A percentile compares a stretch with the other conserved stretches of the same genome.
These are phyloP conservation scores for Clarireedia monteithiana DNA, from an alignment of 2,329 filamentous ascomycete species.

Conservation along the genomic window DNA sequence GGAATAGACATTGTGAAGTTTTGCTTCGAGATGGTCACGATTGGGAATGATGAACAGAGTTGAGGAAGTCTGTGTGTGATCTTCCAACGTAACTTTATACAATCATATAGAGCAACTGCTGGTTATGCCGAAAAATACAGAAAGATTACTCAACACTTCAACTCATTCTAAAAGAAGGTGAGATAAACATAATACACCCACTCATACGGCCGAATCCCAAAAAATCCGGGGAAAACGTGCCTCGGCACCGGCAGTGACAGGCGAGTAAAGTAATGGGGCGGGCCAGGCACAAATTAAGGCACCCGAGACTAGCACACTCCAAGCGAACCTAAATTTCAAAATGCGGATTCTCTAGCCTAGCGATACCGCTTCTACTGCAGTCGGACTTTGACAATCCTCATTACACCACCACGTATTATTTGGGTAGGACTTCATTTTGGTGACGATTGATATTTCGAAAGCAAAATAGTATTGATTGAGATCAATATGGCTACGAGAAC, in stretches of 20 bases:
- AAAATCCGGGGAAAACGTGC: slow-evolving; percentile 1
- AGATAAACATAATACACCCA: too few species aligned
- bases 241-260: neutral
- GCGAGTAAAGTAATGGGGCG: neutral
- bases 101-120: too few species aligned
- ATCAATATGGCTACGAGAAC: slow-evolving; percentile 54
- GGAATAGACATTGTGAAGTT: slow-evolving; percentile 37
- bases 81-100: neutral
- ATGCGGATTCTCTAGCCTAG: neutral
- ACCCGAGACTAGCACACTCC: neutral
- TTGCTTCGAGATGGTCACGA: neutral
- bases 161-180: neutral
- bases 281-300: neutral
- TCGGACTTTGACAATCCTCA: neutral
- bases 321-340: neutral
- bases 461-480: neutral
- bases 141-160: too few species aligned
- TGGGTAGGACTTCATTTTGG: neutral
- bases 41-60: neutral
- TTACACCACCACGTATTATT: neutral
- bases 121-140: too few species aligned
- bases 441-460: neutral
- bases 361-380: neutral
- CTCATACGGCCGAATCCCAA: too few species aligned
- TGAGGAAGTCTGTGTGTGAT: neutral